These are phyloP conservation scores for Centaurea solstitialis DNA, from an alignment of 129 eudicot genomes.

Conservation along the genomic window DNA sequence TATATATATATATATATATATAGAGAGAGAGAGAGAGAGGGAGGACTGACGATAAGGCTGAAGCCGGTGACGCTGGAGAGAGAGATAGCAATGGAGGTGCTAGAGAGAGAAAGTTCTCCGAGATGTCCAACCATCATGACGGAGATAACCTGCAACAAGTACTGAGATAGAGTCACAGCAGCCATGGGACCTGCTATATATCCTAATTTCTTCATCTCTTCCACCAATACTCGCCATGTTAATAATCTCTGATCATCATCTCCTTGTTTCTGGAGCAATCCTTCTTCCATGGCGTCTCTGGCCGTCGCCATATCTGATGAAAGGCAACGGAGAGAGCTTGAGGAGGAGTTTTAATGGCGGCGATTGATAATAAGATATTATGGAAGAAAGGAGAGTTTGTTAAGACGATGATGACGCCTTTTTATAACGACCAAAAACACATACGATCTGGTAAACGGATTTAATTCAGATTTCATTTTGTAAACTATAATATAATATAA, in stretches of 20 bases:
- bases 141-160: constrained; percentile 56
- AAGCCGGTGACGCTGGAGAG: constrained; percentile 77
- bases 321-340: constrained; percentile 11
- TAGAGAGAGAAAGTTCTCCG: constrained; percentile 73
- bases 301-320: constrained; percentile 9
- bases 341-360: not conserved
- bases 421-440: not conserved
- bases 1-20: too few relatives aligned
- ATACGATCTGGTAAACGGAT: too few relatives aligned
- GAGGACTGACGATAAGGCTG: constrained; percentile 57
- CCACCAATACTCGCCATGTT: constrained; percentile 40
- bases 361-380: not conserved
- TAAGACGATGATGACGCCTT: not conserved
- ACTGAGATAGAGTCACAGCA: constrained; percentile 60
- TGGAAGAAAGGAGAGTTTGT: constrained; percentile 12
- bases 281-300: constrained; percentile 19
- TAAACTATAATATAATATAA: too few relatives aligned
- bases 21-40: not conserved
- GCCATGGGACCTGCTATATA: constrained; percentile 82
- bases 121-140: constrained; percentile 88
- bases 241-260: not conserved
- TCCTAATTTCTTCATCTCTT: constrained; percentile 60
- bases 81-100: constrained; percentile 78
- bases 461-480: too few relatives aligned
- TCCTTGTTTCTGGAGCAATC: constrained; percentile 10